Evolutionary conservation across 2,329 filamentous ascomycete species (phyloP), one percentile per base, ranked within the genome.

Genomic region (Leptographium wingfieldii): DNA sequence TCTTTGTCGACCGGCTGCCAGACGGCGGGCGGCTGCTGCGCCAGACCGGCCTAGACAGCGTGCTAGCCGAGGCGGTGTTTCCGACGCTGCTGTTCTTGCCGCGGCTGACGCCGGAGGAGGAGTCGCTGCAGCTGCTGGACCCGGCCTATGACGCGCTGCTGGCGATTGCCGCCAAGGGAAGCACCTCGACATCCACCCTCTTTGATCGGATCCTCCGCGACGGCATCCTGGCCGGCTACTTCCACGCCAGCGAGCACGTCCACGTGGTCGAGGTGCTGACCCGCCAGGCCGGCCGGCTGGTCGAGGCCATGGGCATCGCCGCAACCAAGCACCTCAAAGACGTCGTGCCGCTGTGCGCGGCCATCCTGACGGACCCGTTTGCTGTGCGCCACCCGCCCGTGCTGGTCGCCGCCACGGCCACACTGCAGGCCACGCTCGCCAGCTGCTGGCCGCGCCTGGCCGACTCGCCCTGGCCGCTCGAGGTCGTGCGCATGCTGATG

Each of bases 41-140:
- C 14, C 38, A 48, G 5, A 88, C 84, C 0, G 87, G 88, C 0
- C 80, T 92, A 9, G 80, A 79, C 27, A 73, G 78, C 16, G 80
- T 92, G 31, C 86, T 92, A 62, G 80, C 86, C 66, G 81, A 90
- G 25, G 81, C 85, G 3, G 72, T 90, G 2, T 79, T 85, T 64
- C 88, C 90, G 0, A 83, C 85, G 43, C 78, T 96, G n/a, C 78
- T 86, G 9, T 88, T 84, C 66, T 77, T 96, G 6, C 92, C 92
- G 0, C 83, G 79, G 14, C 74, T 95, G 51, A 96, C 90, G 0
- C 84, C 88, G 0, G 86, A 89, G 67, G 69, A 77, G 0, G 87
- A 94, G 60, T 88, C 88, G 4, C 68, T 87, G 2, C 67, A 68
- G 1, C 73, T 96, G 3, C 78, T 96, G 1, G 68, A 71, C 6